Conservation (phyloP, 768 basidiomycete genomes). For the Flagelloscypha sp. region DNA sequence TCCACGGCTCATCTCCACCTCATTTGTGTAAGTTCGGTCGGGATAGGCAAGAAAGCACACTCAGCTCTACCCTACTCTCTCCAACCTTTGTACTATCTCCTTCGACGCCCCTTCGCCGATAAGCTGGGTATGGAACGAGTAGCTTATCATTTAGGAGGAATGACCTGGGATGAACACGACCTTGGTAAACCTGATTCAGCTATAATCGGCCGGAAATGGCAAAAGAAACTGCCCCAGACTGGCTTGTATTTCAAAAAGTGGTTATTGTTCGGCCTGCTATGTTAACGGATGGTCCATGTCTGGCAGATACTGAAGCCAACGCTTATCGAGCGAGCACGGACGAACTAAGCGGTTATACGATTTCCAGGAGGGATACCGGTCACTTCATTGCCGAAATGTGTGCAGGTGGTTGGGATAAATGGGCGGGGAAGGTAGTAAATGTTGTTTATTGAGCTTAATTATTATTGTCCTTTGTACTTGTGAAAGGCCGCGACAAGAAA, state of each 20-base stretch:
- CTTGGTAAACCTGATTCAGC: slow-evolving; percentile 32
- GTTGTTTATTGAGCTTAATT: too few relatives aligned
- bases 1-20: slow-evolving; percentile 43
- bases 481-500: too few relatives aligned
- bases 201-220: slow-evolving; percentile 42
- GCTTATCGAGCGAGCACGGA: slow-evolving; percentile 37
- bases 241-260: slow-evolving; percentile 37
- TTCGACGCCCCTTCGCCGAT: slow-evolving; percentile 45
- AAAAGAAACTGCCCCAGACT: slow-evolving; percentile 30
- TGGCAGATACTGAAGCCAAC: slow-evolving; percentile 25
- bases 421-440: too few relatives aligned
- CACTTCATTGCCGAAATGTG: slow-evolving; percentile 65
- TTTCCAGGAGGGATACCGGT: slow-evolving; percentile 57
- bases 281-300: slow-evolving; percentile 51
- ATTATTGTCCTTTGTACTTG: too few relatives aligned
- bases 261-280: slow-evolving; percentile 53
- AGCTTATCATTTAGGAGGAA: slow-evolving; percentile 39
- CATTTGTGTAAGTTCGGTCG: too few relatives aligned
- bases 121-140: slow-evolving; percentile 54
- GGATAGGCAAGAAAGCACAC: slow-evolving; percentile 39
- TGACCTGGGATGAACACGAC: slow-evolving; percentile 34
- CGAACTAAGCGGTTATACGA: slow-evolving; percentile 37
- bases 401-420: too few relatives aligned
- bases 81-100: slow-evolving; percentile 41
- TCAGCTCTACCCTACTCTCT: slow-evolving; percentile 36